Base-by-base conservation (phyloP, 345 rosid genomes). In the Citrus inodora region DNA sequence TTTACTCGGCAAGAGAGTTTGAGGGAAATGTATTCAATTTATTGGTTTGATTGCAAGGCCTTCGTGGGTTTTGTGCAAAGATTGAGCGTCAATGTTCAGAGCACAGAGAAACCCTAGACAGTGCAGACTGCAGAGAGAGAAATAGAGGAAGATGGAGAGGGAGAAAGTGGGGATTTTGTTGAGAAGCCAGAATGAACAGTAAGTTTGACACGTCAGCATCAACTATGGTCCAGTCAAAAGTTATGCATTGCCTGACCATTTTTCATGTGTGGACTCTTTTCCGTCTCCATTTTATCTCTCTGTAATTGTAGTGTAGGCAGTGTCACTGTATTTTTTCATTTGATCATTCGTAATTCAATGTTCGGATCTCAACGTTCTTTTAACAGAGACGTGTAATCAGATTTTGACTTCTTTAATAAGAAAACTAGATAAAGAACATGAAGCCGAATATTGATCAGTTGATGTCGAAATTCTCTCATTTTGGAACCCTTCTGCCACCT, bases 171-270 rank as follows among this genome's bases (percentile, higher is more conserved):
- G 22, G 75, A 1, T 71, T 75, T 81, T 67, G 80, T 62, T 75
- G 72, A n/a, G 75, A 42, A 28, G 78, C 24, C 40, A 74, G 35
- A 9, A 27, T 21, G 35, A 63, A 71, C 65, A 70, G 53, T 35
- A 75, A 46, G 40, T 76, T 67, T 27, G 74, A 76, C 82, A 83
- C 88, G 73, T 86, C 85, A 79, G 82, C 81, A 58, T 70, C 79
- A 30, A 33, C 59, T 21, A 28, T 51, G 25, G 21, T 70, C 74
- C 25, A 51, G 74, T 70, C 35, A 40, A 30, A 6, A 17, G 30
- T 32, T 25, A 9, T 33, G 28, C 48, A 40, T 11, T 3, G 33
- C 74, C 1, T 9, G 55, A 38, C 6, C 40, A 16, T 9, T 37
- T 4, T 38, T 9, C 9, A 42, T 46, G 35, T 16, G 24, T 11